Base-by-base conservation (phyloP, 2,329 filamentous ascomycete species). In the Fragosphaeria purpurea region DNA sequence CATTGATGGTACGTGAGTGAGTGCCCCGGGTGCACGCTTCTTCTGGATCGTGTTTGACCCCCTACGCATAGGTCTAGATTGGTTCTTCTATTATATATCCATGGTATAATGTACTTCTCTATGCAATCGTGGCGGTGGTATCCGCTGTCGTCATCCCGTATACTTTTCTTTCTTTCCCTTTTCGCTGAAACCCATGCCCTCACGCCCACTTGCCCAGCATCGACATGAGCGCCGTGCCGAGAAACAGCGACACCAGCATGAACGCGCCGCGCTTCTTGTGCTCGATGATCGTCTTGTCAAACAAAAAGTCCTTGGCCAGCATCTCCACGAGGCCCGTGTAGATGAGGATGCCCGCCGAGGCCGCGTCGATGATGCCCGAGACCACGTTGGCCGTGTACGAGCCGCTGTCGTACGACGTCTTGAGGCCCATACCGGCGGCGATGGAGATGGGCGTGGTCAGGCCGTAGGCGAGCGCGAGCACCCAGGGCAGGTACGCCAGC, bases 261-360 rank as follows among this genome's bases (percentile, higher is more conserved):
- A 72, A 69, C 40, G 89, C 65, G 53, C 88, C 76, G 55, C 77
- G 77, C 40, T 93, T 71, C 1, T 80, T 79, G 0, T 85, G 85
- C 47, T 79, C 79, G 53, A 85, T 80, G 88, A 95, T 94, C 57
- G 85, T 80, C 6, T 78, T 77, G 65, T 86, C 93, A 70, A 95
- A 95, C 85, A 96, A 89, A 70, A 96, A 95, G 66, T 96, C 90
- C 61, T 95, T 88, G 1, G 90, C 91, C 74, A 96, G 85, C 41
- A 96, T 73, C 71, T 96, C 90, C 7, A 96, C 88, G 31, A 96
- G 72, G 4, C 88, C 89, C 0, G 90, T 95, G 68, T 95, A 96
- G 59, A 96, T 85, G 54, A 96, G 72, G 54, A 96, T 95, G 31
- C 90, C 90, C 1, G 88, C 88, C 42, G 83, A 88, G 59, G 95